These are phyloP conservation scores for Stagonosporopsis tanaceti DNA, from an alignment of 2,329 filamentous ascomycete species.

Conservation along the genomic window DNA sequence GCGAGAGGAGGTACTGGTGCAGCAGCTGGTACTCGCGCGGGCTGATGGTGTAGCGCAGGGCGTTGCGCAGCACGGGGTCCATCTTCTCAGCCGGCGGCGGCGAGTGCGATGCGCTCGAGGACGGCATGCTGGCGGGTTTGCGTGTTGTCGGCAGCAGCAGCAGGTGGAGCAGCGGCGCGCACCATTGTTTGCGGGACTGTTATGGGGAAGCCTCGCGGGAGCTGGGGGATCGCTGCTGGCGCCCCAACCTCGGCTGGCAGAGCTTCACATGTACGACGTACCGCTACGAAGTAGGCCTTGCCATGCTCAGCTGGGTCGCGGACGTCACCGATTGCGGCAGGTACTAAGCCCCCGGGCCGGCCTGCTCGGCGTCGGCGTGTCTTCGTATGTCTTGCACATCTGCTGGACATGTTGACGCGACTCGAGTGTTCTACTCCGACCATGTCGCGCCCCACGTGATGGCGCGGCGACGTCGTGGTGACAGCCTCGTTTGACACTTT, in stretches of 20 bases:
- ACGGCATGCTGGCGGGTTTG: slow-evolving; percentile 43
- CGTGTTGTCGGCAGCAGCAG: slow-evolving; percentile 16
- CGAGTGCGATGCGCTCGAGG: slow-evolving; percentile 36
- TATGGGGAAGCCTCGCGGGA: slow-evolving; percentile 13
- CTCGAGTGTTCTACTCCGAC: no score
- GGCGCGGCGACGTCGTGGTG: slow-evolving; percentile 6
- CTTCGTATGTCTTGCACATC: no score
- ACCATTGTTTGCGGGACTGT: slow-evolving; percentile 31
- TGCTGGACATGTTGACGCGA: no score
- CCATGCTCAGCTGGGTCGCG: neutral
- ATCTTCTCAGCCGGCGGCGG: slow-evolving; percentile 45
- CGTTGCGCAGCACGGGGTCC: slow-evolving; percentile 82
- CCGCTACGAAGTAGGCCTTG: no score
- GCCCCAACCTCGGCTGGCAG: slow-evolving; percentile 7
- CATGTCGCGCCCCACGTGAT: slow-evolving; percentile 9
- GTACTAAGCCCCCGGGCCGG: no score
- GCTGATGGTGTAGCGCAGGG: slow-evolving; percentile 83
- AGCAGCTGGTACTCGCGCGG: slow-evolving; percentile 85
- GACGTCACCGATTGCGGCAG: slow-evolving; percentile 13
- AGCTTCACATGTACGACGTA: slow-evolving; percentile 11
- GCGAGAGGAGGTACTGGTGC: slow-evolving; percentile 82
- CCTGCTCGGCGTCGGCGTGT: no score
- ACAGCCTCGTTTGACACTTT: slow-evolving; percentile 5
- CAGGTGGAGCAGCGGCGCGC: slow-evolving; percentile 10
- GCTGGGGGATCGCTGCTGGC: slow-evolving; percentile 22